Conservation (phyloP, 2,329 filamentous ascomycete species). For the Cordyceps fumosorosea region DNA sequence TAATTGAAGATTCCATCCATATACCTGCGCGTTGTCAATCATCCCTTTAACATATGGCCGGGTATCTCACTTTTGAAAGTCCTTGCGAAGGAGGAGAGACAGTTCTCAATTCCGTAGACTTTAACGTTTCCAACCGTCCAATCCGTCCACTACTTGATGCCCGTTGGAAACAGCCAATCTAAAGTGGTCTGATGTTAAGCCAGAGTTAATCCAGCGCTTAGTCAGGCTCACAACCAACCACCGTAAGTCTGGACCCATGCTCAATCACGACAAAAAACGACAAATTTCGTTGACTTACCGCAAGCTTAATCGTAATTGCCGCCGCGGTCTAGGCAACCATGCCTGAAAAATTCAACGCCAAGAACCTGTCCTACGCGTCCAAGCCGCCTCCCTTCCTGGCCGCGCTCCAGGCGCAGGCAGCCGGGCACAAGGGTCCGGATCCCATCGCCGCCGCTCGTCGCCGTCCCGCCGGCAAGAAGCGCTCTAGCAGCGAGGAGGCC, state of each 20-base stretch:
- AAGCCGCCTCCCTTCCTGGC: constrained; percentile 49
- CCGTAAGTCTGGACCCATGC: not conserved
- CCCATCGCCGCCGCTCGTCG: constrained; percentile 44
- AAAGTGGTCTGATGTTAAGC: not conserved
- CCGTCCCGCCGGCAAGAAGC: constrained; percentile 42
- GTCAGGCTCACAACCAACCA: not conserved
- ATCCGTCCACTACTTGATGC: not conserved
- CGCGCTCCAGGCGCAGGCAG: constrained; percentile 43
- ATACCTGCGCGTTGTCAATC: not conserved
- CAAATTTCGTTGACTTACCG: not conserved
- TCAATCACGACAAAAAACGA: not conserved
- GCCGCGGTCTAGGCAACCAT: constrained; percentile 18
- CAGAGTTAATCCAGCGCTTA: not conserved
- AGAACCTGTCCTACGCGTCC: constrained; percentile 56
- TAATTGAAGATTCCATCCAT: constrained; percentile 24
- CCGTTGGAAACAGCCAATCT: not conserved
- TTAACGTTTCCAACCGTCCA: not conserved
- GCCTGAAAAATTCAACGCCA: constrained; percentile 53
- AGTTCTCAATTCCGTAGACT: too few relatives aligned
- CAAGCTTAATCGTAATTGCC: not conserved
- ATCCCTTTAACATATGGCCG: not conserved
- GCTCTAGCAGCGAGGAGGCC: constrained; percentile 60
- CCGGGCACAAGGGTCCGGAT: constrained; percentile 39
- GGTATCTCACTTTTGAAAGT: too few relatives aligned
- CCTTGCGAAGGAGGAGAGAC: too few relatives aligned